Evolutionary conservation across 140 eudicot species (phyloP).

Genomic region (Flaveria floridana): DNA sequence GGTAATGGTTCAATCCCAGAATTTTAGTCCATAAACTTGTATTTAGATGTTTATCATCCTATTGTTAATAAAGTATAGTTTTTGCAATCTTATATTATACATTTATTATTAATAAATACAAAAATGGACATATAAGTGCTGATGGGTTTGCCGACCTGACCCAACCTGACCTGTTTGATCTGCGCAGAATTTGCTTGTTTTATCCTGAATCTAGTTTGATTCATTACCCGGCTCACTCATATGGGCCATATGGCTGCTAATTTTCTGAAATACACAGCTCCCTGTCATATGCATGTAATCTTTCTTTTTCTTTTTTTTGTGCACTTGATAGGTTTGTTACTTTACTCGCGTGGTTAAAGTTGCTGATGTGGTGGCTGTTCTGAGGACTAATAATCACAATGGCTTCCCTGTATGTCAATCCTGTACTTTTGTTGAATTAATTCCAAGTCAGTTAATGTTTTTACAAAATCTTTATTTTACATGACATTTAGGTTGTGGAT

Average conservation of each 20-base stretch:
- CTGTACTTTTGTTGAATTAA: not conserved
- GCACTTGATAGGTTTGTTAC: conserved; percentile 58
- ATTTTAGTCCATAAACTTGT: not conserved
- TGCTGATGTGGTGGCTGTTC: conserved; percentile 55
- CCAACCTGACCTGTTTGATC: not conserved
- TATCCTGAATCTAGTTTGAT: not conserved
- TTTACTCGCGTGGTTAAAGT: conserved; percentile 81
- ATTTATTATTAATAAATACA: not conserved
- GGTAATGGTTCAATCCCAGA: not conserved
- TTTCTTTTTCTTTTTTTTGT: not conserved
- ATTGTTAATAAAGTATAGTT: not conserved
- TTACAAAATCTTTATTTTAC: conserved; percentile 2
- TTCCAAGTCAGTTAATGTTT: not conserved
- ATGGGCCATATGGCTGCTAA: not conserved
- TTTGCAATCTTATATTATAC: not conserved
- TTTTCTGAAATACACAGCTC: not conserved
- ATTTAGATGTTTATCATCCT: not conserved
- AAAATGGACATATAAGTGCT: not conserved
- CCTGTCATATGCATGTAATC: conserved; percentile 1
- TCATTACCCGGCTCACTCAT: not conserved
- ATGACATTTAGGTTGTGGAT: conserved; percentile 72
- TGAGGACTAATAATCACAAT: conserved; percentile 78
- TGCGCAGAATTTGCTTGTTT: not conserved
- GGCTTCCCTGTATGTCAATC: conserved; percentile 84
- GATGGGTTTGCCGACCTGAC: not conserved